These are phyloP conservation scores for Skeletonema menzelii DNA, from an alignment of 108 stramenopile genomes.

Conservation along the genomic window DNA sequence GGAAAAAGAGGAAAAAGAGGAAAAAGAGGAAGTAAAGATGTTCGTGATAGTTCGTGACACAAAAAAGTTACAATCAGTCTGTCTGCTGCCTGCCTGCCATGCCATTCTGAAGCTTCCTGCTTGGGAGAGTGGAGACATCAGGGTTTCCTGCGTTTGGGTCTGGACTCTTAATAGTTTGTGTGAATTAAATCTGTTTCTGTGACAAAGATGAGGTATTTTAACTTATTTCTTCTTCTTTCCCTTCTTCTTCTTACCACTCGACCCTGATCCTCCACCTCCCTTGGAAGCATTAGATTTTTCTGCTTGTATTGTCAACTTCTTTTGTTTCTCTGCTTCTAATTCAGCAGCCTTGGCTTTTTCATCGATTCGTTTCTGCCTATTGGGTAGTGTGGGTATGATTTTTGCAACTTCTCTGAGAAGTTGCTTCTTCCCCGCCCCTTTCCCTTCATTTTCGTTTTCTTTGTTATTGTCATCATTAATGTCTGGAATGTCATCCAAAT, in stretches of 20 bases:
- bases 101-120: too few species aligned
- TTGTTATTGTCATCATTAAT: conserved; percentile 21
- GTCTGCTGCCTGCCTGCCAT: too few species aligned
- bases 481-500: conserved; percentile 47
- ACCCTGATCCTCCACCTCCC: not conserved
- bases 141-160: too few species aligned
- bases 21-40: too few species aligned
- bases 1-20: too few species aligned
- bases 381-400: conserved; percentile 54
- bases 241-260: conserved; percentile 35
- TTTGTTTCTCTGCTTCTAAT: conserved; percentile 23
- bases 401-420: conserved; percentile 55
- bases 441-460: conserved; percentile 5
- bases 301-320: conserved; percentile 8
- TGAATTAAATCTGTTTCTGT: too few species aligned
- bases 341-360: conserved; percentile 10
- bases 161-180: too few species aligned
- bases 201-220: too few species aligned
- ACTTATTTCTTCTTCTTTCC: conserved; percentile 37
- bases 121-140: too few species aligned
- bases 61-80: too few species aligned
- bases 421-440: conserved; percentile 40
- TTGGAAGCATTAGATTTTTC: conserved; percentile 4
- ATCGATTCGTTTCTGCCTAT: conserved; percentile 50
- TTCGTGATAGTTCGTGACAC: too few species aligned